These are phyloP conservation scores for Candida chilensis DNA, from an alignment of 805 yeast species.

Conservation along the genomic window DNA sequence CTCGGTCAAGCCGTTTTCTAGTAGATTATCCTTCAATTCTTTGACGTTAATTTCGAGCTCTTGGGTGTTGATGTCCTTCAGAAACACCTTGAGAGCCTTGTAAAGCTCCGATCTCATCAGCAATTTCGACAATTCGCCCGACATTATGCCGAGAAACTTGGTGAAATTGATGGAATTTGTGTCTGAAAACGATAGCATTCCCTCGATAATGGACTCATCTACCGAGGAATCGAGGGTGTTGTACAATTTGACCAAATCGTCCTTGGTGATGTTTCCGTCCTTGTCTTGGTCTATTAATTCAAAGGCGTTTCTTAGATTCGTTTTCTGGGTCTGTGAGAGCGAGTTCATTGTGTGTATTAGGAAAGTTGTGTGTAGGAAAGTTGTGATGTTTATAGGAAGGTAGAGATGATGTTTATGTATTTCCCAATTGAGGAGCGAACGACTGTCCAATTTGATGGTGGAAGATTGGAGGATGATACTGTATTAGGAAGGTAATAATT, in stretches of 20 bases:
- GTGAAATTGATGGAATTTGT: slow-evolving; percentile 48
- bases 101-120: slow-evolving; percentile 42
- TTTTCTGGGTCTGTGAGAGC: slow-evolving; percentile 54
- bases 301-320: slow-evolving; percentile 65
- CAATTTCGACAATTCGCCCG: slow-evolving; percentile 40
- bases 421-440: too few relatives aligned
- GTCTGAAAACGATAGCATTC: slow-evolving; percentile 37
- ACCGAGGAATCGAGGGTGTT: slow-evolving; percentile 40
- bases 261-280: slow-evolving; percentile 51
- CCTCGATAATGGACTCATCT: slow-evolving; percentile 27
- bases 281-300: slow-evolving; percentile 75
- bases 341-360: too few relatives aligned
- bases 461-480: too few relatives aligned
- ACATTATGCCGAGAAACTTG: slow-evolving; percentile 55
- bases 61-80: slow-evolving; percentile 16
- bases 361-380: too few relatives aligned
- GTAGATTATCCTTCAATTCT: slow-evolving; percentile 39
- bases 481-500: too few relatives aligned
- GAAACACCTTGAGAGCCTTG: slow-evolving; percentile 52
- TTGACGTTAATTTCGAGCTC: slow-evolving; percentile 38
- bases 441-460: too few relatives aligned
- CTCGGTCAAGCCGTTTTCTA: slow-evolving; percentile 29
- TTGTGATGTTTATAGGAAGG: too few relatives aligned
- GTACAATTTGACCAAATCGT: slow-evolving; percentile 48
- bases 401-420: too few relatives aligned